phyloP scores from a whole-genome alignment of 78 protist species.

The Dictyostelium capitatum region DNA sequence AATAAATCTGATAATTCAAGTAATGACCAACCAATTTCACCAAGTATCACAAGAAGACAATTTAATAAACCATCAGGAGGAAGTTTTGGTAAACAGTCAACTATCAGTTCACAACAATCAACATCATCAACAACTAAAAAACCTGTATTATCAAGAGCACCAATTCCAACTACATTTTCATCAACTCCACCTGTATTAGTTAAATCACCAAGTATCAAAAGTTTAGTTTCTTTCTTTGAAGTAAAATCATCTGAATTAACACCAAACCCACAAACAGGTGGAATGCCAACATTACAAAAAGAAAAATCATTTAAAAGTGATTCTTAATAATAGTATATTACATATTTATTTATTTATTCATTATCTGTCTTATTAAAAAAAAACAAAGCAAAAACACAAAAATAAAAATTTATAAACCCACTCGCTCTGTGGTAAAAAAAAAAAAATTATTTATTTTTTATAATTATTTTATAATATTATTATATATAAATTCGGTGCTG shows the following conservation, averaged over 20 bases:
- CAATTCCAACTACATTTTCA: conserved; percentile 25
- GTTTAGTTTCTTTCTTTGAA: conserved; percentile 40
- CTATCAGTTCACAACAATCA: background rate
- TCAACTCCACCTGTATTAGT: background rate
- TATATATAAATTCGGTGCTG: too few relatives aligned
- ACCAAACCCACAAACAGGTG: background rate
- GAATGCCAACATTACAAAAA: conserved; percentile 18
- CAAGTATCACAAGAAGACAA: conserved; percentile 7
- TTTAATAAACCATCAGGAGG: background rate
- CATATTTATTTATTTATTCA: too few relatives aligned
- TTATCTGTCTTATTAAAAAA: too few relatives aligned
- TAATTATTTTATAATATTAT: too few relatives aligned
- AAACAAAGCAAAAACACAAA: too few relatives aligned
- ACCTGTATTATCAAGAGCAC: conserved; percentile 47
- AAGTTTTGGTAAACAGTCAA: background rate
- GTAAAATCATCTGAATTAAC: conserved; percentile 21
- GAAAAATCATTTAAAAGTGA: conserved; percentile 33
- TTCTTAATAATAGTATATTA: background rate
- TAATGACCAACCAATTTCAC: conserved; percentile 33
- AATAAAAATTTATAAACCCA: too few relatives aligned
- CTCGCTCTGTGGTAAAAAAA: too few relatives aligned
- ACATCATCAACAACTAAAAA: background rate
- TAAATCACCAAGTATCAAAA: conserved; percentile 51
- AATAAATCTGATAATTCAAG: conserved; percentile 3
- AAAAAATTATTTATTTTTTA: too few relatives aligned